Conservation (phyloP, 352 stramenopile species). For the Elongisporangium undulatum region DNA sequence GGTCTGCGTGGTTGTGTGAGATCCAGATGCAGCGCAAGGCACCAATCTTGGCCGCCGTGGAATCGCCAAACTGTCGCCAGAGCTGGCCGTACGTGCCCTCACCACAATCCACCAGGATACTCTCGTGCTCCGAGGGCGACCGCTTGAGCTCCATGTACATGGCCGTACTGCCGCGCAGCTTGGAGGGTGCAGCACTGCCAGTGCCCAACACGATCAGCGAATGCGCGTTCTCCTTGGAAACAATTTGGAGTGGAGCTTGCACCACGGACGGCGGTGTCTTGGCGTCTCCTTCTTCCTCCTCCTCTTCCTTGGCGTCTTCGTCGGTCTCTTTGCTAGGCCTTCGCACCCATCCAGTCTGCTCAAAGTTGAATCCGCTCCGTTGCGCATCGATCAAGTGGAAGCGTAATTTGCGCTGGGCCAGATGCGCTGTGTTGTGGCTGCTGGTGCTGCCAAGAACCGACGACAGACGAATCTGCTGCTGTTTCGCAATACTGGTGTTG, state of each 20-base stretch:
- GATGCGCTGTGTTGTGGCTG: slow-evolving; percentile 13
- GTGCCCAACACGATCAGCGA: slow-evolving; percentile 93
- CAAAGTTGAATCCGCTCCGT: slow-evolving; percentile 27
- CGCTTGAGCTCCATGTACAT: slow-evolving; percentile 83
- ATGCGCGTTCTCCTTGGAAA: neutral
- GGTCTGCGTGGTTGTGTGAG: slow-evolving; percentile 96
- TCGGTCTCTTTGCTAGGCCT: slow-evolving; percentile 1
- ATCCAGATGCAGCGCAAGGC: slow-evolving; percentile 93
- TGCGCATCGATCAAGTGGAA: slow-evolving; percentile 18
- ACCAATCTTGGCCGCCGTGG: slow-evolving; percentile 33
- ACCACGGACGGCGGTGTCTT: neutral
- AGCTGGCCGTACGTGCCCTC: slow-evolving; percentile 95
- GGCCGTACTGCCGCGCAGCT: slow-evolving; percentile 94
- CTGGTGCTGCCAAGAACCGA: slow-evolving; percentile 1
- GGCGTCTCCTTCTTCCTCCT: slow-evolving; percentile 2
- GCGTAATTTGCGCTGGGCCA: slow-evolving; percentile 54
- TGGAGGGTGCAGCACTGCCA: slow-evolving; percentile 94
- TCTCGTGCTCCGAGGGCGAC: slow-evolving; percentile 8
- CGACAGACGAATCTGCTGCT: neutral
- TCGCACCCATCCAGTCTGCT: slow-evolving; percentile 35
- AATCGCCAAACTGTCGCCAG: slow-evolving; percentile 42
- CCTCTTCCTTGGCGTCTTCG: slow-evolving; percentile 10
- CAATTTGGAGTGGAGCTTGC: neutral
- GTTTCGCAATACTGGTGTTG: neutral
- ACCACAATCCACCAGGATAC: slow-evolving; percentile 93